Evolutionary conservation across 768 basidiomycete species (phyloP).

Genomic region (Trametes meyenii): DNA sequence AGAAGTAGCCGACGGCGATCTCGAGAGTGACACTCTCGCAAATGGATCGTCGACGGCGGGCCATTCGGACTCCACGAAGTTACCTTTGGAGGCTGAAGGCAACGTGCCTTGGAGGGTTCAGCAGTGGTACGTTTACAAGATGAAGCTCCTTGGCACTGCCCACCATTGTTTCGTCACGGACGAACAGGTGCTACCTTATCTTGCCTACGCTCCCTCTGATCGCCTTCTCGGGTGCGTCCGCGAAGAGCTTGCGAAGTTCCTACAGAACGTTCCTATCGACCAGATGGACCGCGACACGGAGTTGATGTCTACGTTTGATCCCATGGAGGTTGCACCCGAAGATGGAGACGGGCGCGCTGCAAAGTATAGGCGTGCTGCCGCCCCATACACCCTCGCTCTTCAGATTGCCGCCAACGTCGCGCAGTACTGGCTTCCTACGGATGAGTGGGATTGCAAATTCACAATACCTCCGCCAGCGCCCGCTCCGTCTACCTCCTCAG

Average conservation of each 20-base stretch:
- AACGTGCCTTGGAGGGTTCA: slow-evolving; percentile 56
- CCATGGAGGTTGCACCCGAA: slow-evolving; percentile 33
- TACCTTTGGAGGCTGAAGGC: slow-evolving; percentile 16
- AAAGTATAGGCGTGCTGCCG: slow-evolving; percentile 54
- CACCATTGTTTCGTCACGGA: slow-evolving; percentile 53
- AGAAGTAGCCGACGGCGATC: slow-evolving; percentile 23
- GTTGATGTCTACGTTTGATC: slow-evolving; percentile 53
- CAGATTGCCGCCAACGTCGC: slow-evolving; percentile 69
- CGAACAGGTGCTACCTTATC: slow-evolving; percentile 71
- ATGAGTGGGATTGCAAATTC: slow-evolving; percentile 69
- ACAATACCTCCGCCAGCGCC: slow-evolving; percentile 33
- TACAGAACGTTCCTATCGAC: slow-evolving; percentile 23
- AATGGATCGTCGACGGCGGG: not conserved
- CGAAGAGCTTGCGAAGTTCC: slow-evolving; percentile 15
- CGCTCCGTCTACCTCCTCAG: not conserved
- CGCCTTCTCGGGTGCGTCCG: slow-evolving; percentile 46
- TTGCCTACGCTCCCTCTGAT: slow-evolving; percentile 60
- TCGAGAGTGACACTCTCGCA: not conserved
- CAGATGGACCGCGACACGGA: slow-evolving; percentile 30
- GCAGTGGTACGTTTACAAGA: slow-evolving; percentile 66
- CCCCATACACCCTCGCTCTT: slow-evolving; percentile 70
- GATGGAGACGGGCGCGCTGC: slow-evolving; percentile 15
- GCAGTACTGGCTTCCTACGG: slow-evolving; percentile 70
- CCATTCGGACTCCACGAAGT: slow-evolving; percentile 12
- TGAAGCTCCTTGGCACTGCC: slow-evolving; percentile 65